Evolutionary conservation across 225 moss, liverwort and hornwort genomes (phyloP).

Genomic region (Sphagnum tenellum): DNA sequence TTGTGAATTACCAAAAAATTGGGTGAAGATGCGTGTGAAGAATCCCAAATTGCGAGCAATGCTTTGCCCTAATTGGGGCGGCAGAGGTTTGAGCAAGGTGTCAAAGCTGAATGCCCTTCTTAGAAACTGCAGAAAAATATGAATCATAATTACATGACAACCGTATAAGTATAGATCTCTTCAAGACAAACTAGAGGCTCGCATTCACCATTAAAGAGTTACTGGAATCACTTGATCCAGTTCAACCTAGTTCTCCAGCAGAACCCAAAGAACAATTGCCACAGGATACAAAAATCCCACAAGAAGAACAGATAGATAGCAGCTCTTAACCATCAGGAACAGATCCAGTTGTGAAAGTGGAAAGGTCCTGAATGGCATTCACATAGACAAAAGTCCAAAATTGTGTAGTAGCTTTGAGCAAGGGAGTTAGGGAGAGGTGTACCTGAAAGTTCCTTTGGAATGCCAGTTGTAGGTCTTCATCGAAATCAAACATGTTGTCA

Average conservation of each 20-base stretch:
- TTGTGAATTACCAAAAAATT: slow-evolving; percentile 72
- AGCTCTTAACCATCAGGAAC: too few relatives aligned
- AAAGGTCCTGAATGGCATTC: too few relatives aligned
- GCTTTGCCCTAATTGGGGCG: slow-evolving; percentile 72
- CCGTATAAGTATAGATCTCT: too few relatives aligned
- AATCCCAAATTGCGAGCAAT: slow-evolving; percentile 84
- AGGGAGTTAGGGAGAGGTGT: not conserved
- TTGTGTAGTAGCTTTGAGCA: too few relatives aligned
- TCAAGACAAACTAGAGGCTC: too few relatives aligned
- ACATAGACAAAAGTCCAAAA: too few relatives aligned
- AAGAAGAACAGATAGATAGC: too few relatives aligned
- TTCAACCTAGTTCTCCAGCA: too few relatives aligned
- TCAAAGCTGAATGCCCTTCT: slow-evolving; percentile 84
- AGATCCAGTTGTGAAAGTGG: too few relatives aligned
- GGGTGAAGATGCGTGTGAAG: slow-evolving; percentile 91
- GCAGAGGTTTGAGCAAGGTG: slow-evolving; percentile 81
- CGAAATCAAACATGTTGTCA: slow-evolving; percentile 76
- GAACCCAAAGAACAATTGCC: not conserved
- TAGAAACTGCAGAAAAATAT: slow-evolving; percentile 49
- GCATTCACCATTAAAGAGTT: slow-evolving; percentile 1
- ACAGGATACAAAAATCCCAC: not conserved
- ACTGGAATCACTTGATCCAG: too few relatives aligned
- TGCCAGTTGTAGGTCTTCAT: slow-evolving; percentile 77
- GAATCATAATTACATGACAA: not conserved
- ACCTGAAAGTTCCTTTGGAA: slow-evolving; percentile 86